Evolutionary conservation across 2,329 filamentous ascomycete species (phyloP), one percentile per base, ranked within the genome.

Genomic region (Venturia effusa): DNA sequence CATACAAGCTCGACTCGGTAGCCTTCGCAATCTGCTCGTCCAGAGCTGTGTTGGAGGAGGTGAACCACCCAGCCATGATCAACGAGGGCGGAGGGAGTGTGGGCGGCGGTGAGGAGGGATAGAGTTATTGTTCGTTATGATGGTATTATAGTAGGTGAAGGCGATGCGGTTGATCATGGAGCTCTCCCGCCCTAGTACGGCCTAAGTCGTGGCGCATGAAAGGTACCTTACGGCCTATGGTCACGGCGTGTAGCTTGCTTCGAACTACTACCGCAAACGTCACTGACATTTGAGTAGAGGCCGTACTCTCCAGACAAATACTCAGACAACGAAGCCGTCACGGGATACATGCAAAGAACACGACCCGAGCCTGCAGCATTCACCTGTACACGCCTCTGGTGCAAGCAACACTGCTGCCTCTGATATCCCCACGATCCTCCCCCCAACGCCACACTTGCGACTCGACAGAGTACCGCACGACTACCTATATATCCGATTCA

Each of bases 21-120:
- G 94, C 94, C 76, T 89, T 90, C 75, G 97, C 93, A 72, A 99
- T 88, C 83, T 97, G 94, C 79, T 96, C 92, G 77, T 99, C 94
- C 77, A 99, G 83, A 78, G 92, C 91, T 73, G 88, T 90, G 76
- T 90, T 91, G 77, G 87, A 85, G 74, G 91, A 93, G 69, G 89
- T 90, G 75, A 96, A 97, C 93, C 93, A 99, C 82, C 92, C 92
- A 74, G 91, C 88, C 92, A 97, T 97, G 82, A 64, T 59, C 27
- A 41, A 30, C 2, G 15, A 30, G 7, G 34, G 41, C 40, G 59
- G n/a, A 40, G 37, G 19, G 13, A 8, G 1, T 34, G 51, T n/a
- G 30, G 51, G 51, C 51, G 30, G 11, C 51, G 32, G 27, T 34
- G 30, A 30, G 13, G 8, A 17, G 17, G 45, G 43, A 48, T 24